Evolutionary conservation across 495 filamentous ascomycete genomes (phyloP), one percentile per base, ranked within the genome.

Genomic region (Cladorrhinum samala): DNA sequence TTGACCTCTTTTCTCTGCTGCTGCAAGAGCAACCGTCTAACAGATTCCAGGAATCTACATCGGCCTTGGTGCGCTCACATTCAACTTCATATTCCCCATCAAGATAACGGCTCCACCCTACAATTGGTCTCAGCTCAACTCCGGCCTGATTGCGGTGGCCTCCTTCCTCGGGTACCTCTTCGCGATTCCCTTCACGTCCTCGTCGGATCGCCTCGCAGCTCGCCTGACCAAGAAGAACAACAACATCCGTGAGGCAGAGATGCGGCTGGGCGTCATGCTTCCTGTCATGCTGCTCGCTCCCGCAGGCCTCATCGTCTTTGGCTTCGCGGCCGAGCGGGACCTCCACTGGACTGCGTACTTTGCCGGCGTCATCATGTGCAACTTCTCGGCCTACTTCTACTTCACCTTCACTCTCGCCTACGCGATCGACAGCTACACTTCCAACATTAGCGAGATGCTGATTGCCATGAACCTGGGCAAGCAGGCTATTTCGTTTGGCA

Each of bases 381-480:
- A 79, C 46, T 82, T 74, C 54, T 68, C 68, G 17, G 67, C 71
- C 2, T 80, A 78, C 49, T 82, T 83, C 53, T 83, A 74, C 53
- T 83, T 83, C 63, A 74, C 73, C 4, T 80, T 82, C 51, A 79
- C 77, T n/a, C 67, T 83, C 9, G 80, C 79, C 3, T 82, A 83
- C 44, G 77, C 78, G 1, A 75, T 83, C 11, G 80, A 83, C 60
- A 75, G 69, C 11, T 82, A 83, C 57, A 71, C 73, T n/a, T 68
- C 75, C 2, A 82, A 82, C 48, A 75, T 75, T 9, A 73, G 69
- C 0, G 81, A 85, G 60, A 83, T 85, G 82, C 67, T 85, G 24
- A 85, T 85, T 56, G 80, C 79, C 2, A 83, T 85, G 80, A 84
- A 83, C 54, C 58, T 85, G 20, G 82, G 82, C n/a, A 85, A 85